These are phyloP conservation scores for Cytospora piceae DNA, from an alignment of 2,329 filamentous ascomycete genomes.

Conservation along the genomic window DNA sequence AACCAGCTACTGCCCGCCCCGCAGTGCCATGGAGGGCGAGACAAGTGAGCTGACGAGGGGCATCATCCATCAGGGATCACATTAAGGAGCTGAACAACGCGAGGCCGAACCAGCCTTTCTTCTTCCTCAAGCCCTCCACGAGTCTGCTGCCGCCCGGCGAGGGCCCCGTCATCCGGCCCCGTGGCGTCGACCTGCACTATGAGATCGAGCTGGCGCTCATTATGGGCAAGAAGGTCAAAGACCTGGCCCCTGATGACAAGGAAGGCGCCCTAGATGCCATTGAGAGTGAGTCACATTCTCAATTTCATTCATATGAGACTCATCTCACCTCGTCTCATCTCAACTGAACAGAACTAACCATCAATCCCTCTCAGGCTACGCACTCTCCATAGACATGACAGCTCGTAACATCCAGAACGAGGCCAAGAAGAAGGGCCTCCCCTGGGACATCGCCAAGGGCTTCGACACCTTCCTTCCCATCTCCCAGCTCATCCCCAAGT, in stretches of 20 bases:
- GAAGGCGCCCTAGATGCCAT: conserved; percentile 81
- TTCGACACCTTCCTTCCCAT: conserved; percentile 97
- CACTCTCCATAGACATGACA: conserved; percentile 95
- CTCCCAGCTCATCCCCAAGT: conserved; percentile 78
- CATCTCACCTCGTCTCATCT: neutral
- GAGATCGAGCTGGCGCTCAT: conserved; percentile 93
- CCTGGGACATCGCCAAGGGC: conserved; percentile 95
- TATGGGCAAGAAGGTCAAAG: conserved; percentile 78
- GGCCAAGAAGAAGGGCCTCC: conserved; percentile 94
- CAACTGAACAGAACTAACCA: neutral
- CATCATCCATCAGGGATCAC: conserved; percentile 69
- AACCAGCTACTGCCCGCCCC: neutral
- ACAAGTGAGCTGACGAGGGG: conserved; percentile 19
- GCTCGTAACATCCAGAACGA: conserved; percentile 94
- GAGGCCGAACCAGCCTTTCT: conserved; percentile 93
- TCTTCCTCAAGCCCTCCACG: conserved; percentile 94
- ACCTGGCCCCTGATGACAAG: conserved; percentile 75
- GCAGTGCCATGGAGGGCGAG: neutral
- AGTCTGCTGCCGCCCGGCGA: conserved; percentile 79
- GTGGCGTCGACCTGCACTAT: conserved; percentile 85
- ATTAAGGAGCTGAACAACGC: conserved; percentile 87
- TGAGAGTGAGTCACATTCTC: conserved; percentile 59
- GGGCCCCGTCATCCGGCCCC: conserved; percentile 80
- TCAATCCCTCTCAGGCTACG: conserved; percentile 64
- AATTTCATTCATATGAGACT: neutral